Base-by-base conservation (phyloP, 2,329 filamentous ascomycete genomes). In the Onygenales sp. region DNA sequence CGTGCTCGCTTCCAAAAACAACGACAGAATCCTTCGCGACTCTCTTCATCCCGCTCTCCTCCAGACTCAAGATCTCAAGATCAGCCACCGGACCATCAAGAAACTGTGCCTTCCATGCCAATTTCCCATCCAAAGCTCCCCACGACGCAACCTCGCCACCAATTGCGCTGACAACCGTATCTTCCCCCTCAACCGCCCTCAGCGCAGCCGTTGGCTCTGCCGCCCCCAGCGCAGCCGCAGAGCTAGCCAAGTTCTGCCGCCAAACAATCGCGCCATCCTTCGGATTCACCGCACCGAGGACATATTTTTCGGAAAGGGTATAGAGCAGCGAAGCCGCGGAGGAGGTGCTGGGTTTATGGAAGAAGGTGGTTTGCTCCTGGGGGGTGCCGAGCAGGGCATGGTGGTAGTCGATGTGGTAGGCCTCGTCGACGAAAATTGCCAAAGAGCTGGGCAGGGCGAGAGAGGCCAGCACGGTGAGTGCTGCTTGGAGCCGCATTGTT, bases 241-340 rank as follows among this genome's bases (percentile, higher is more conserved):
- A 76, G 36, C 71, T 61, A 47, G 76, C 75, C 34, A 95, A 69
- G 51, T 82, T 74, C 64, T 96, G 92, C 52, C 93, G 81, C 93
- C 93, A 98, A 2, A 96, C 80, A 13, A 96, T 66, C 2, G 81
- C 78, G 14, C 93, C 92, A 65, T 86, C 91, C 65, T 84, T 86
- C 1, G 93, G 93, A 62, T 96, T 94, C 46, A 97, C 79, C 1
- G 92, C 92, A 48, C 88, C 93, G 14, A 98, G 71, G 2, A 96
- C 81, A 39, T 84, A 83, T 48, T 90, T 79, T 54, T 96, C 88
- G 58, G 88, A 94, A 44, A 97, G 75, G 0, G 93, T 94, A 69
- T 96, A 98, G 51, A 98, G 79, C 39, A 98, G 78, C 52, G 88
- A 92, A 37, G 91, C 91, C 69, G 88, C 89, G 57, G 92, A 91